Percentiles rank a stretch among this genome's conserved stretches.
Evolutionary conservation across 495 filamentous ascomycete species (phyloP).

Genomic region (Lophiostoma macrostomum): DNA sequence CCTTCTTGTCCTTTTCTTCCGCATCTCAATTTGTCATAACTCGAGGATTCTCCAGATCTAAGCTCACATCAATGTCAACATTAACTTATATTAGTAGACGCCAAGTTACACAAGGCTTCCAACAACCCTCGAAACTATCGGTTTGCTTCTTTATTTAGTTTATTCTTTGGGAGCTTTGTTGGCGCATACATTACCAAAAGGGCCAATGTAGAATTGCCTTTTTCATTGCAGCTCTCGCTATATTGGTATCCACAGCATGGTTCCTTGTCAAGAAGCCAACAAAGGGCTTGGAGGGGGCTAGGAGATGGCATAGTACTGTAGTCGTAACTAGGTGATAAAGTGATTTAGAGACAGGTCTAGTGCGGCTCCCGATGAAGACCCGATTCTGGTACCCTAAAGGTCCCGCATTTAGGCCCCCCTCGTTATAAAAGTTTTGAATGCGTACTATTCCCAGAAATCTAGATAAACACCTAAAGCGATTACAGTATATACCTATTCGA

Average conservation of each 20-base stretch:
- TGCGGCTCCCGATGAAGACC: not conserved
- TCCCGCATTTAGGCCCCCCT: not conserved
- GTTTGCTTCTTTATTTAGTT: not conserved
- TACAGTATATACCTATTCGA: slow-evolving; percentile 10
- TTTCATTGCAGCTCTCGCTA: slow-evolving; percentile 1
- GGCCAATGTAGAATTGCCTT: slow-evolving; percentile 1
- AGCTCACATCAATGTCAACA: slow-evolving; percentile 5
- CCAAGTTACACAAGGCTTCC: slow-evolving; percentile 1
- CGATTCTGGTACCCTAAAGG: slow-evolving; percentile 2
- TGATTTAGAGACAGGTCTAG: not conserved
- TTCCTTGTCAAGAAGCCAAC: slow-evolving; percentile 4
- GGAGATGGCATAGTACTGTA: slow-evolving; percentile 3
- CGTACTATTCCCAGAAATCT: slow-evolving; percentile 1
- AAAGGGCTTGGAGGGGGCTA: not conserved
- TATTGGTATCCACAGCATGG: not conserved
- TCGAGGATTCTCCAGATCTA: slow-evolving; percentile 4
- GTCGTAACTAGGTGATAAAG: not conserved
- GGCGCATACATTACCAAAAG: slow-evolving; percentile 3
- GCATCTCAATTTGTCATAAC: slow-evolving; percentile 2
- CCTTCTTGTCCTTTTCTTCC: slow-evolving; percentile 6
- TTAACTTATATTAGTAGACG: slow-evolving; percentile 3
- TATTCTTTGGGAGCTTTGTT: not conserved
- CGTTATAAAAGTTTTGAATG: not conserved
- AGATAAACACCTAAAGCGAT: slow-evolving; percentile 2
- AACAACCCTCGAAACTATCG: slow-evolving; percentile 4